Conservation (phyloP, 805 yeast species). For the Isabelozyma gotoi region DNA sequence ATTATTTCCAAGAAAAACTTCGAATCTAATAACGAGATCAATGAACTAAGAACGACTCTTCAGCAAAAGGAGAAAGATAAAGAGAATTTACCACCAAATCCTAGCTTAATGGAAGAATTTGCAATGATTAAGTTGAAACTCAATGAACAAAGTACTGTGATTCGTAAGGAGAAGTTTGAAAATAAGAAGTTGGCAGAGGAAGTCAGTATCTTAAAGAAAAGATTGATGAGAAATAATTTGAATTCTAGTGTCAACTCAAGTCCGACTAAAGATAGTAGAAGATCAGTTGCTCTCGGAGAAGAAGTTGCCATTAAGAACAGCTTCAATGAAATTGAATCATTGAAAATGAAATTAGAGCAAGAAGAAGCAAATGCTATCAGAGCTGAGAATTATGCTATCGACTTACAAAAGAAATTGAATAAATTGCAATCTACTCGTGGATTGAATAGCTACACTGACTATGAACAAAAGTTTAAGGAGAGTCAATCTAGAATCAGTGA, state of each 20-base stretch:
- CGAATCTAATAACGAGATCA: conserved; percentile 17
- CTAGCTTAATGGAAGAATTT: conserved; percentile 41
- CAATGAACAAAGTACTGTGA: conserved; percentile 49
- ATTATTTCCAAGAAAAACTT: conserved; percentile 33
- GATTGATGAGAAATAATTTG: conserved; percentile 27
- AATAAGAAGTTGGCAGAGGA: conserved; percentile 53
- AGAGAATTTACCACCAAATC: conserved; percentile 33
- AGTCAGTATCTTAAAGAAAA: conserved; percentile 56
- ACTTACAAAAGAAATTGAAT: conserved; percentile 42
- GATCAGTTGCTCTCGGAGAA: conserved; percentile 37
- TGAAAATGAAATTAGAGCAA: conserved; percentile 48
- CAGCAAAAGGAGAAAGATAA: conserved; percentile 11
- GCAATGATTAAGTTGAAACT: conserved; percentile 49
- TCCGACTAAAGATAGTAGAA: conserved; percentile 13
- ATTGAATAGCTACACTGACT: conserved; percentile 29
- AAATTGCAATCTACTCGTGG: conserved; percentile 43
- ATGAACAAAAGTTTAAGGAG: conserved; percentile 34
- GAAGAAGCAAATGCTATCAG: conserved; percentile 52
- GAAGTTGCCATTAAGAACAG: conserved; percentile 15
- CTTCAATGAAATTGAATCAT: conserved; percentile 46
- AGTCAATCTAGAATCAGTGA: conserved; percentile 32
- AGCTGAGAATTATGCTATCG: conserved; percentile 50
- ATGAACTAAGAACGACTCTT: conserved; percentile 8
- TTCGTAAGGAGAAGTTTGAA: conserved; percentile 48
- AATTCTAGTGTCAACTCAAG: not conserved